Evolutionary conservation across 352 stramenopile species (phyloP), one percentile per base, ranked within the genome.

Genomic region (Pythium phragmiticola): DNA sequence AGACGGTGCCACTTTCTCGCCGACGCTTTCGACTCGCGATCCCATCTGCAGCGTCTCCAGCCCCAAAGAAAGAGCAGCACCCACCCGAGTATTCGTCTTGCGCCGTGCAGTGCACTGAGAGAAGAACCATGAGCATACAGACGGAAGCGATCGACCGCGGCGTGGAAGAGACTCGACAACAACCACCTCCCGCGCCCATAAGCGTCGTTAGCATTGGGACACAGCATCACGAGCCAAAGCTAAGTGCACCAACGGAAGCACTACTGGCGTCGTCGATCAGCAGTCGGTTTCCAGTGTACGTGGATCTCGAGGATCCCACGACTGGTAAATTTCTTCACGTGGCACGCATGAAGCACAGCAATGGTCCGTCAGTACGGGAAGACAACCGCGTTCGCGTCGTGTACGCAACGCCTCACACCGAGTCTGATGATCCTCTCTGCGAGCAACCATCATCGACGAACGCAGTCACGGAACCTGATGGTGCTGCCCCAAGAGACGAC

Each of bases 221-320:
- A 0, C 56, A 54, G 43, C 28, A 19, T 13, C 42, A 53, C 19
- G 21, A 6, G 26, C 52, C 7, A 28, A 4, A 52, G n/a, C 16
- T 19, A 36, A 6, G 26, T 41, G 16, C 17, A 13, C n/a, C 19
- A 34, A 34, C 9, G n/a, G 5, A 21, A 57, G n/a, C 33, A 3
- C 34, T 8, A 33, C n/a, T 23, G n/a, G 8, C 34, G 11, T 37
- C 52, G 0, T 57, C 47, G 13, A 9, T 68, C 12, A 13, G 33
- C 7, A 21, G n/a, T 45, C 63, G 63, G 14, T 70, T 70, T 17
- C 63, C 63, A 36, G 63, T 70, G 11, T 61, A 56, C 30, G 63
- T 70, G n/a, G 56, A 70, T 46, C 48, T 69, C 11, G 34, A 54
- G 26, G 14, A n/a, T 37, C 17, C 43, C 8, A 59, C 14, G n/a